Base-by-base conservation (phyloP, 2,329 filamentous ascomycete species). In the Alternaria sp. region DNA sequence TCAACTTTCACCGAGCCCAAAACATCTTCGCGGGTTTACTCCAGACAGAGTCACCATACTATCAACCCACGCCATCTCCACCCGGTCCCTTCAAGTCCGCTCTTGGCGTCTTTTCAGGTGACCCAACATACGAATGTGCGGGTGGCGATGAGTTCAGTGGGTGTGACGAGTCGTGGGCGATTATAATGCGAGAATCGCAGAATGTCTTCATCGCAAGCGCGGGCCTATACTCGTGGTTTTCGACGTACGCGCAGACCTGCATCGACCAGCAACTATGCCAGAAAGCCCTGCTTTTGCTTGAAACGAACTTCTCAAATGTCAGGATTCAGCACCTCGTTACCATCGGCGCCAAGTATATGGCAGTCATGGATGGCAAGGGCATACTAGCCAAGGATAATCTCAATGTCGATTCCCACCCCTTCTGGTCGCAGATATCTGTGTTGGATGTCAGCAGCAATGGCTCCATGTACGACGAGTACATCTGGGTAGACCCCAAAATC, bases 1-100 rank as follows among this genome's bases (percentile, higher is more conserved):
- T 96, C 83, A 91, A 96, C 80, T 82, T 97, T 72, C 82, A 85
- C 76, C 89, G 89, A 64, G 91, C 93, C 6, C 84, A 88, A 73
- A 91, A 93, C 76, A 86, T 96, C 65, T 96, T 90, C 82, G 89
- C 95, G 84, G 89, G 87, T 6, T 81, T 91, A 47, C 92, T 96
- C 72, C 93, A 97, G 83, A 91, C 91, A 6, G 93, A 97, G 82
- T 96, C 93, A 6, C 91, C 93, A n/a, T 87, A 88, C 84, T 61
- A 50, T 10, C 46, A 57, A 17, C 45, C 30, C 8, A 36, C 26
- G 8, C 52, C 61, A n/a, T 5, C 23, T n/a, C 45, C 23, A 49
- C 45, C 45, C 19, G 23, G 23, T 15, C 45, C 45, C 4, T 49
- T 49, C 12, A 49, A 9, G 3, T 49, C 45, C 21, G 45, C 19